phyloP scores from a whole-genome alignment of 768 basidiomycete species.

The Tricholoma matsutake region DNA sequence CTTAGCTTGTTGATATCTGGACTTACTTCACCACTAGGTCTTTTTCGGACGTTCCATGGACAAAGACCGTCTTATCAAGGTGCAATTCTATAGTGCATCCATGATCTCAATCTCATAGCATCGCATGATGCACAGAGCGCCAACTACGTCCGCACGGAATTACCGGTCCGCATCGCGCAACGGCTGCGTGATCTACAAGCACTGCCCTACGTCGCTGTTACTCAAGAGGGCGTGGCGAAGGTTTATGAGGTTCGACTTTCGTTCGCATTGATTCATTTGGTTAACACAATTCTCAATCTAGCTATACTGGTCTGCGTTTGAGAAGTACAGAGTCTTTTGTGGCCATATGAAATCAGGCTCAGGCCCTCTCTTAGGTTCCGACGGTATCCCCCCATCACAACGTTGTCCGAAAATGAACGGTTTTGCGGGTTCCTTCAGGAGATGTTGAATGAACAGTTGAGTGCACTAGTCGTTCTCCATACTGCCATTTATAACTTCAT shows the following conservation, averaged over 20 bases:
- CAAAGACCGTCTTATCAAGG: conserved; percentile 75
- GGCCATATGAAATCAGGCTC: neutral
- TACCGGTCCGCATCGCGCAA: conserved; percentile 86
- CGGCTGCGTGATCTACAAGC: conserved; percentile 83
- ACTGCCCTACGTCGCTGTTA: conserved; percentile 83
- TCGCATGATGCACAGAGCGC: conserved; percentile 54
- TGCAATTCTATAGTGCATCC: conserved; percentile 19
- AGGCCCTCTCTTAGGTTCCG: conserved; percentile 52
- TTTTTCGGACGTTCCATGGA: conserved; percentile 86
- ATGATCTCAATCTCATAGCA: neutral
- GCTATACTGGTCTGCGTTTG: conserved; percentile 87
- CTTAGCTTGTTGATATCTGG: neutral
- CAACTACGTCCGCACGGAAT: conserved; percentile 86
- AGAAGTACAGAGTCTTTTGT: conserved; percentile 49
- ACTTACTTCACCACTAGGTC: conserved; percentile 43
- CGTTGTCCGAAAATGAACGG: conserved; percentile 66
- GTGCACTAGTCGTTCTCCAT: conserved; percentile 13
- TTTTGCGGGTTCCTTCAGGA: conserved; percentile 72
- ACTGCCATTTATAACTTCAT: conserved; percentile 1
- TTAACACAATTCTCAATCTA: conserved; percentile 24
- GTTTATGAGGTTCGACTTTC: conserved; percentile 71
- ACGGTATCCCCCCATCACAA: conserved; percentile 68
- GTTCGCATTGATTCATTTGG: neutral
- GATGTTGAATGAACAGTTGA: conserved; percentile 76
- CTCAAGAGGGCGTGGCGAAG: conserved; percentile 75